Percentiles rank a stretch among this genome's conserved stretches.
Conservation (phyloP, 805 yeast species). For the Blastobotrys chiropterorum region DNA sequence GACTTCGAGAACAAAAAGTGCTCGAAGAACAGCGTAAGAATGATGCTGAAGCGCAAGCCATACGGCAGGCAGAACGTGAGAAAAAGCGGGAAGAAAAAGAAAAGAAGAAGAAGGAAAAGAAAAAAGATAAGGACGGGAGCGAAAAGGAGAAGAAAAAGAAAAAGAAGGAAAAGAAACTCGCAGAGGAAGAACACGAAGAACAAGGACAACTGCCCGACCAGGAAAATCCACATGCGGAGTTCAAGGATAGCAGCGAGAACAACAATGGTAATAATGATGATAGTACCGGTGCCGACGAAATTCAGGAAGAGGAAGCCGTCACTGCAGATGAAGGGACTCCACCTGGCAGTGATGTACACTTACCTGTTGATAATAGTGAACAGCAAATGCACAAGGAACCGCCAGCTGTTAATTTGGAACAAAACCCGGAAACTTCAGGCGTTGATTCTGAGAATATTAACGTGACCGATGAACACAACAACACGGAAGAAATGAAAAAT, state of each 20-base stretch:
- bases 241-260: neutral
- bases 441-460: neutral
- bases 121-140: slow-evolving; percentile 3
- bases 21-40: slow-evolving; percentile 38
- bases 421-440: neutral
- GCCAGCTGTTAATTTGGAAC: neutral
- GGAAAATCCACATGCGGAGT: too few relatives aligned
- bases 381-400: neutral
- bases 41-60: slow-evolving; percentile 24
- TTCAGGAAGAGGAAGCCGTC: slow-evolving; percentile 31
- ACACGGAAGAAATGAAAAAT: neutral
- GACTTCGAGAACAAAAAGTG: slow-evolving; percentile 63
- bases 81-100: slow-evolving; percentile 16
- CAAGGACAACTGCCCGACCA: neutral
- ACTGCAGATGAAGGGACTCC: slow-evolving; percentile 35
- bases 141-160: slow-evolving; percentile 5
- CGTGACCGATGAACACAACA: neutral
- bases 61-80: slow-evolving; percentile 12
- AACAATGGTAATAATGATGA: neutral
- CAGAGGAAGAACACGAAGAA: neutral
- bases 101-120: slow-evolving; percentile 7
- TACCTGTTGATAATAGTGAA: neutral
- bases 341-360: neutral
- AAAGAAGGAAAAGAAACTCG: neutral
- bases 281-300: neutral